Conservation (phyloP, 176 grass and related monocot species). For the Avena atlantica region DNA sequence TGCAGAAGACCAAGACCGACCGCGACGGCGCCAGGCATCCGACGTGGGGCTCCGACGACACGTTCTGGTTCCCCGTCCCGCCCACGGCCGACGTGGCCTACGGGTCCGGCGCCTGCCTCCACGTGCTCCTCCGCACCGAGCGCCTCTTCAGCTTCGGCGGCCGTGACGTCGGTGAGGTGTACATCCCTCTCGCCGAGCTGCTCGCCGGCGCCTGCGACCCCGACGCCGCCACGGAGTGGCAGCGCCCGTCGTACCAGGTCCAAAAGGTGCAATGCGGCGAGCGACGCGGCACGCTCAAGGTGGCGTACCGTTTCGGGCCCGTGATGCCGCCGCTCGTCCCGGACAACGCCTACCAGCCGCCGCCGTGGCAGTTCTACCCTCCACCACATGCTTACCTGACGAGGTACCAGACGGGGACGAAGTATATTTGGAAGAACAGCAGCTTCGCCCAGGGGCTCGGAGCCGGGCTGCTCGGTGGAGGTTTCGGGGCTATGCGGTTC, state of each 20-base stretch:
- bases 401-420: background rate
- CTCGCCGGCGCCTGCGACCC: background rate
- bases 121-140: constrained; percentile 56
- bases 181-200: constrained; percentile 37
- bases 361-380: background rate
- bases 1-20: constrained; percentile 43
- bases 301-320: constrained; percentile 50
- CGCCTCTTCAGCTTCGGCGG: constrained; percentile 41
- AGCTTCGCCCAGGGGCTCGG: constrained; percentile 44
- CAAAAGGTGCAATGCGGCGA: constrained; percentile 25
- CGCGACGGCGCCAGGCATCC: constrained; percentile 49
- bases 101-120: constrained; percentile 15
- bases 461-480: constrained; percentile 27
- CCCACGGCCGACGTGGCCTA: constrained; percentile 10
- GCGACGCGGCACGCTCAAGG: constrained; percentile 40
- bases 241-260: constrained; percentile 45
- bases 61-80: constrained; percentile 43
- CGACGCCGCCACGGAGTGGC: background rate
- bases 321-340: background rate
- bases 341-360: background rate
- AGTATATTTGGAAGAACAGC: background rate
- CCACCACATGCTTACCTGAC: background rate
- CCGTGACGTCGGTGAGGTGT: constrained; percentile 52
- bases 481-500: constrained; percentile 26
- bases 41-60: constrained; percentile 42